Base-by-base conservation (phyloP, 2,329 filamentous ascomycete genomes). In the Tolypocladium amazonense region DNA sequence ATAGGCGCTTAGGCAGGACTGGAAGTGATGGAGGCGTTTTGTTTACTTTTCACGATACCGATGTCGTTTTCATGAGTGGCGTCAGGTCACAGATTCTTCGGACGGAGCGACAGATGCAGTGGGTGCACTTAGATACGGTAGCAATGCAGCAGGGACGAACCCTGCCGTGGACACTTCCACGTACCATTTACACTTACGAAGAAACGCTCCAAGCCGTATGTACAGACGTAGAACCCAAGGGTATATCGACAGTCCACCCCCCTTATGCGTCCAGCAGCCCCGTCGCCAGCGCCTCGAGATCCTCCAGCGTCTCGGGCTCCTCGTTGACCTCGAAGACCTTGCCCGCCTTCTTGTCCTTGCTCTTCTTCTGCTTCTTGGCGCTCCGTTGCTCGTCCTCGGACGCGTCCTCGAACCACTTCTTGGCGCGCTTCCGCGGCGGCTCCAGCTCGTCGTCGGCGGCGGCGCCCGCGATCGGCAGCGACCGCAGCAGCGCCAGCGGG, bases 401-500 rank as follows among this genome's bases (percentile, higher is more conserved):
- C 61, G 87, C 86, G 61, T 87, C 82, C 72, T 91, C 80, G 76
- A 91, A 91, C 88, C 88, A 90, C 74, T 91, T 91, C 83, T 88
- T 90, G 61, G 81, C 77, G 72, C 83, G 87, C 80, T 75, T 75
- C 67, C 73, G 75, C 23, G 80, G 79, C 56, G 76, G 77, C 71
- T 73, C 64, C 74, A 73, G 58, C 72, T 78, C 77, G 6, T 56
- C 60, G 7, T 72, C 68, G 5, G 63, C 63, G 12, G 63, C 63
- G 14, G 63, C 70, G 0, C 75, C 77, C 2, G 75, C 76, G 38
- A 81, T 70, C 2, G 85, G 85, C 63, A 87, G 69, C 39, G 82
- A 85, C 60, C 81, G 76, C 68, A 88, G 65, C 55, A 88, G 71
- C 12, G 79, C 83, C 65, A 87, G 71, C 15, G 83, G 79, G 66